Percentiles rank a stretch among this genome's conserved stretches.
Evolutionary conservation across 768 basidiomycete species (phyloP).

Genomic region (Lanmaoa pseudosensibilis): DNA sequence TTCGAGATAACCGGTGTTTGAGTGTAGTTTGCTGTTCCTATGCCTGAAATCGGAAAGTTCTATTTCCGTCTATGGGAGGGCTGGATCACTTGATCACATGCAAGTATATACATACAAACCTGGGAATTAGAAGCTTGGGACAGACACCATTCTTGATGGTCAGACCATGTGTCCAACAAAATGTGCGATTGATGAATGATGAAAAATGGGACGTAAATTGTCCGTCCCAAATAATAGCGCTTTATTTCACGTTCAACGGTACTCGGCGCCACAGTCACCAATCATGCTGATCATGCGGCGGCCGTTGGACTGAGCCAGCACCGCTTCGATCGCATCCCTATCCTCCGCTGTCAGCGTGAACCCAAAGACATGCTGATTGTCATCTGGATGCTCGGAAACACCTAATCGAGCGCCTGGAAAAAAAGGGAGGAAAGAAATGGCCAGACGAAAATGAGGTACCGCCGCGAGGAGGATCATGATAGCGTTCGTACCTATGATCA

Average conservation of each 20-base stretch:
- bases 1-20: not conserved
- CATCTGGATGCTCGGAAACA: constrained; percentile 68
- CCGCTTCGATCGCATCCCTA: constrained; percentile 57
- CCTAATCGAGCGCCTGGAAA: constrained; percentile 67
- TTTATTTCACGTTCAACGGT: constrained; percentile 41
- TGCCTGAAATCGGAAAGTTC: not conserved
- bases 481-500: constrained; percentile 59
- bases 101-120: not conserved
- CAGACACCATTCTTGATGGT: not conserved
- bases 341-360: constrained; percentile 60
- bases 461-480: constrained; percentile 1
- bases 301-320: constrained; percentile 62
- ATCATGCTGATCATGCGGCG: constrained; percentile 62
- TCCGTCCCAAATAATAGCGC: not conserved
- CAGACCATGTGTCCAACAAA: not conserved
- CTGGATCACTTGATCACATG: not conserved
- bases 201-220: not conserved
- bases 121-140: not conserved
- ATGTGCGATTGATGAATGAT: not conserved
- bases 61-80: constrained; percentile 6
- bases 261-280: constrained; percentile 85
- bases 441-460: not conserved
- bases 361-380: constrained; percentile 63
- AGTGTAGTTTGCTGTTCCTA: not conserved
- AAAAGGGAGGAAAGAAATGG: not conserved